phyloP scores from a whole-genome alignment of 495 filamentous ascomycete species.

The Penicillium diatomitis region DNA sequence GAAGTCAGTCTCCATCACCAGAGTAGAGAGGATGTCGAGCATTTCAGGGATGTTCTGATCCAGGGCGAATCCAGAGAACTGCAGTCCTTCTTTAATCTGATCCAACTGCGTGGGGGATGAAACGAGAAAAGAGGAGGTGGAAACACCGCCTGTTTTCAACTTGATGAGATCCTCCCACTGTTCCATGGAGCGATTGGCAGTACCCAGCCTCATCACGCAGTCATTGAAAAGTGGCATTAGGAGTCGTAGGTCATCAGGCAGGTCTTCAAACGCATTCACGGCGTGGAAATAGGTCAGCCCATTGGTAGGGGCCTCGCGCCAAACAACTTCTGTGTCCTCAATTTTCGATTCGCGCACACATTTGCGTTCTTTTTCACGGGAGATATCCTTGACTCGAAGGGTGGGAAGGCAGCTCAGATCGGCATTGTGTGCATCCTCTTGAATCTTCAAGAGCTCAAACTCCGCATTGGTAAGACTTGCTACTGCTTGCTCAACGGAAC shows the following conservation, averaged over 20 bases:
- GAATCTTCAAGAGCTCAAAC: conserved; percentile 68
- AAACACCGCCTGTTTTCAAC: conserved; percentile 89
- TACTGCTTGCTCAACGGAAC: conserved; percentile 61
- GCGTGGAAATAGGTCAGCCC: conserved; percentile 94
- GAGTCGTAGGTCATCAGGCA: conserved; percentile 77
- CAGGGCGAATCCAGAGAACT: conserved; percentile 74
- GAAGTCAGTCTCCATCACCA: conserved; percentile 84
- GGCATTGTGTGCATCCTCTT: conserved; percentile 70
- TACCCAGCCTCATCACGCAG: conserved; percentile 85
- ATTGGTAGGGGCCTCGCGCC: conserved; percentile 88
- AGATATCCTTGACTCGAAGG: conserved; percentile 79
- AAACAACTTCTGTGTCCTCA: conserved; percentile 65
- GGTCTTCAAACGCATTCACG: conserved; percentile 63
- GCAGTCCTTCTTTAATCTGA: conserved; percentile 67
- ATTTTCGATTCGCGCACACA: conserved; percentile 58
- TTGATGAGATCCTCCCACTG: conserved; percentile 92
- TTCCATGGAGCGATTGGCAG: conserved; percentile 80
- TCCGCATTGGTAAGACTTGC: conserved; percentile 63
- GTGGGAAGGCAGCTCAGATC: conserved; percentile 84
- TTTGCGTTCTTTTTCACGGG: conserved; percentile 62
- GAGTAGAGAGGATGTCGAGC: conserved; percentile 72
- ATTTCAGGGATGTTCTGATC: conserved; percentile 84
- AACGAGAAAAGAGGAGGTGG: conserved; percentile 65
- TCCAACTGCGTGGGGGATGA: conserved; percentile 63
- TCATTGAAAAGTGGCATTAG: conserved; percentile 88